These are phyloP conservation scores for Coemansia sp. DNA, from an alignment of 192 early-diverging fungal species.

Conservation along the genomic window DNA sequence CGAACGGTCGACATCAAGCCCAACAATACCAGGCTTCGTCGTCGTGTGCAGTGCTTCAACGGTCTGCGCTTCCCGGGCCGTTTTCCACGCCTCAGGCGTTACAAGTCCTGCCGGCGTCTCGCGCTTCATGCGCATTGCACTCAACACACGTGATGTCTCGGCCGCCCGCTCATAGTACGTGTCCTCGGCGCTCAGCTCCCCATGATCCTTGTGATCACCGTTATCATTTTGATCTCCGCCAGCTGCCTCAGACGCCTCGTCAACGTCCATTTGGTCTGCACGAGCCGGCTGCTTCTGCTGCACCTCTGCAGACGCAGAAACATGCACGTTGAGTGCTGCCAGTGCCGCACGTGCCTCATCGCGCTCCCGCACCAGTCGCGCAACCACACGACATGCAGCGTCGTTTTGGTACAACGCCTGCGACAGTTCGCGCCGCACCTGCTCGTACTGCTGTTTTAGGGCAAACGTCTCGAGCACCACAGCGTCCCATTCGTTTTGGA, in stretches of 20 bases:
- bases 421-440: conserved; percentile 87
- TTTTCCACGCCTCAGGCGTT: conserved; percentile 64
- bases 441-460: conserved; percentile 88
- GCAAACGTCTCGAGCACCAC: conserved; percentile 91
- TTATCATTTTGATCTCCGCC: not conserved
- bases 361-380: conserved; percentile 84
- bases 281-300: not conserved
- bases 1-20: conserved; percentile 58
- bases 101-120: conserved; percentile 75
- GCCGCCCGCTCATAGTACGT: conserved; percentile 32
- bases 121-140: conserved; percentile 73
- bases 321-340: conserved; percentile 24
- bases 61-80: conserved; percentile 53
- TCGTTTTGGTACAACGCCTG: conserved; percentile 96
- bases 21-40: conserved; percentile 67
- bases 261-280: conserved; percentile 30
- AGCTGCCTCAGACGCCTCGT: not conserved
- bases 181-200: conserved; percentile 17
- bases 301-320: not conserved
- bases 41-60: conserved; percentile 70
- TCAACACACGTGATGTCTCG: conserved; percentile 58
- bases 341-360: conserved; percentile 78
- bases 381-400: conserved; percentile 93
- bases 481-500: conserved; percentile 98
- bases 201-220: not conserved